phyloP scores from a whole-genome alignment of 2,329 filamentous ascomycete species.

The Blumeriella jaapii region DNA sequence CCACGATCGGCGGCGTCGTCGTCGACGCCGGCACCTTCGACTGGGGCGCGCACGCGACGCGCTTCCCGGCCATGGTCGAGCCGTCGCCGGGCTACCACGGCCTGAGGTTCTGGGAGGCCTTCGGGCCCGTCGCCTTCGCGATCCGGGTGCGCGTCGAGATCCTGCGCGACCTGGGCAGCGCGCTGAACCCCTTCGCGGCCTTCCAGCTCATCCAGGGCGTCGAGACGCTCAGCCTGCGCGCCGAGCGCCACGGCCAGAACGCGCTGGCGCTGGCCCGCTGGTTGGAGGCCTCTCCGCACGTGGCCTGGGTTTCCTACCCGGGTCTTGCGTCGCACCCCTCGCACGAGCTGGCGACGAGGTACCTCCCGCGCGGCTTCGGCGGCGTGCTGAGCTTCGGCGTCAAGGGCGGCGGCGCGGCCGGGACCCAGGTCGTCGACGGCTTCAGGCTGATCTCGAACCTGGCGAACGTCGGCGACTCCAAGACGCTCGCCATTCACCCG shows the following conservation, averaged over 20 bases:
- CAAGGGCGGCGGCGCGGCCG: conserved; percentile 75
- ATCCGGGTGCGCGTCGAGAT: conserved; percentile 83
- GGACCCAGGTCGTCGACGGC: conserved; percentile 79
- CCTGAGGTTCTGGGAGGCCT: conserved; percentile 88
- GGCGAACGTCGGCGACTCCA: conserved; percentile 91
- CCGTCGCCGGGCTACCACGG: conserved; percentile 85
- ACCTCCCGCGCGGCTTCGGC: conserved; percentile 73
- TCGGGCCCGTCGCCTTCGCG: conserved; percentile 71
- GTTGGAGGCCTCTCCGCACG: conserved; percentile 72
- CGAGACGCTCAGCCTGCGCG: conserved; percentile 80
- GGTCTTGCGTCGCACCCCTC: conserved; percentile 73
- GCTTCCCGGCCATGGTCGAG: conserved; percentile 90
- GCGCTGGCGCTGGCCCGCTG: conserved; percentile 68
- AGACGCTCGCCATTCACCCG: conserved; percentile 89
- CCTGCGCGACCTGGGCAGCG: conserved; percentile 72
- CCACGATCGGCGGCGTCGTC: conserved; percentile 77
- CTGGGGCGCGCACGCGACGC: conserved; percentile 72
- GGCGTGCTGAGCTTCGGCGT: conserved; percentile 90
- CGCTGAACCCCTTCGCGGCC: conserved; percentile 80
- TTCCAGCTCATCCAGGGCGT: conserved; percentile 83
- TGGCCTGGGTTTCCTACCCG: conserved; percentile 89
- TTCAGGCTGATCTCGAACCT: conserved; percentile 95
- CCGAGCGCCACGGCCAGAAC: conserved; percentile 79
- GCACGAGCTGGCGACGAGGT: conserved; percentile 75
- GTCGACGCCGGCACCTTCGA: conserved; percentile 87